These are phyloP conservation scores for Trematosphaeria pertusa DNA, from an alignment of 2,329 filamentous ascomycete genomes.

Conservation along the genomic window DNA sequence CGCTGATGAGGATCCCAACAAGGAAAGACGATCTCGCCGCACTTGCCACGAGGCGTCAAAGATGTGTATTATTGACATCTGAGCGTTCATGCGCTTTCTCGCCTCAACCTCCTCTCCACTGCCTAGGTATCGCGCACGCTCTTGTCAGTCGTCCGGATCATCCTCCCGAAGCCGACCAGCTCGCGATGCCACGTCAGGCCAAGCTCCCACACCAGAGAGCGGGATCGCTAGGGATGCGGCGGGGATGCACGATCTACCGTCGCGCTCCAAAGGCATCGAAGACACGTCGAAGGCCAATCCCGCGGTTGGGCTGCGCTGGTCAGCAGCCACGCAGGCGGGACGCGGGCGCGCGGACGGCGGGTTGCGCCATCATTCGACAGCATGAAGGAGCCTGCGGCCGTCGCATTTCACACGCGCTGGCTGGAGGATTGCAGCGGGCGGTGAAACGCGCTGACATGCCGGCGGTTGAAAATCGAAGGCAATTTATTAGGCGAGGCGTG, in stretches of 20 bases:
- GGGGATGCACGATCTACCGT: constrained; percentile 11
- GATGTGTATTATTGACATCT: too few relatives aligned
- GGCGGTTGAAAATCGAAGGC: not conserved
- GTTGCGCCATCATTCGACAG: constrained; percentile 7
- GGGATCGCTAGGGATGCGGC: constrained; percentile 6
- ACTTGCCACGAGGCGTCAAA: too few relatives aligned
- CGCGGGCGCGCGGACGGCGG: not conserved
- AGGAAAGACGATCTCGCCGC: too few relatives aligned
- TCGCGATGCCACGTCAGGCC: constrained; percentile 11
- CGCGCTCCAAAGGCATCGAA: constrained; percentile 1
- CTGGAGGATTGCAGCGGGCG: not conserved
- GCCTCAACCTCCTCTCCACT: too few relatives aligned
- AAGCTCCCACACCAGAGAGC: constrained; percentile 9
- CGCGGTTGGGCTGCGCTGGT: constrained; percentile 3
- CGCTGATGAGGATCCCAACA: too few relatives aligned
- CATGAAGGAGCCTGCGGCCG: not conserved
- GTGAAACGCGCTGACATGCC: not conserved
- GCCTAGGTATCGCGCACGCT: too few relatives aligned
- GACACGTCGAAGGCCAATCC: constrained; percentile 17
- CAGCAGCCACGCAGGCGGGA: constrained; percentile 9
- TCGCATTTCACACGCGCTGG: not conserved
- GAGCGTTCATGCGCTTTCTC: too few relatives aligned
- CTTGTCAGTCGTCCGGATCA: not conserved
- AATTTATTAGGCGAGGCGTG: not conserved
- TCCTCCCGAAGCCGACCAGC: not conserved